phyloP scores from a whole-genome alignment of 1,139 yeast genomes.

The Scheffersomyces titani region DNA sequence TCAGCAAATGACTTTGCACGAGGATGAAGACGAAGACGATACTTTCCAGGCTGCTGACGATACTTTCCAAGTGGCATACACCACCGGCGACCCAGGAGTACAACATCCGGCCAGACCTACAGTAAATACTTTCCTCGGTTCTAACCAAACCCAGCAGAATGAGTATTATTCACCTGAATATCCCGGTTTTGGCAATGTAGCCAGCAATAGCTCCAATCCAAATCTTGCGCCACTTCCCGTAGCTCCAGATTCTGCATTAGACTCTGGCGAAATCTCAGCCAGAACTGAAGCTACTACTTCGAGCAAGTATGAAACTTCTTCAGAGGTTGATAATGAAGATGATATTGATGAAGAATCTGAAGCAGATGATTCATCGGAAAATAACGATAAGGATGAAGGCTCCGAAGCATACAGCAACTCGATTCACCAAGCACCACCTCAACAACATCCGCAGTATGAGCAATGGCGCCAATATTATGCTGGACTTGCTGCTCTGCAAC shows the following conservation, averaged over 20 bases:
- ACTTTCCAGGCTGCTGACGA: background rate
- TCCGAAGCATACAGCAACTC: background rate
- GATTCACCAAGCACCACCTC: background rate
- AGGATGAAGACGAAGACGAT: background rate
- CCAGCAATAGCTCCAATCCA: background rate
- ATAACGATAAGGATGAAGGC: conserved; percentile 3
- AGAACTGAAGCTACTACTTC: background rate
- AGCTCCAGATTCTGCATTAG: background rate
- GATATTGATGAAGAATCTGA: conserved; percentile 5
- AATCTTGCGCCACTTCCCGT: background rate
- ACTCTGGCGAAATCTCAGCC: background rate
- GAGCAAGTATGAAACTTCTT: background rate
- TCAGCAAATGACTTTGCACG: background rate
- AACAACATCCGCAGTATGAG: conserved; percentile 16
- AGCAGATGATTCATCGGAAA: conserved; percentile 2
- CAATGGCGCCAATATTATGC: conserved; percentile 34
- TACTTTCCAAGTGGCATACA: background rate
- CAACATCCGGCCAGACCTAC: background rate
- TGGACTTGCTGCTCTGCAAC: conserved; percentile 25
- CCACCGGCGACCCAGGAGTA: background rate
- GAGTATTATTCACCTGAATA: background rate
- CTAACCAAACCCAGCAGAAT: background rate
- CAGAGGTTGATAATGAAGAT: conserved; percentile 1
- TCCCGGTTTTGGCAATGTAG: background rate
- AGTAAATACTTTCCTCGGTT: background rate